These are phyloP conservation scores for Hanseniaspora sp. DNA, from an alignment of 1,139 yeast genomes.

Conservation along the genomic window DNA sequence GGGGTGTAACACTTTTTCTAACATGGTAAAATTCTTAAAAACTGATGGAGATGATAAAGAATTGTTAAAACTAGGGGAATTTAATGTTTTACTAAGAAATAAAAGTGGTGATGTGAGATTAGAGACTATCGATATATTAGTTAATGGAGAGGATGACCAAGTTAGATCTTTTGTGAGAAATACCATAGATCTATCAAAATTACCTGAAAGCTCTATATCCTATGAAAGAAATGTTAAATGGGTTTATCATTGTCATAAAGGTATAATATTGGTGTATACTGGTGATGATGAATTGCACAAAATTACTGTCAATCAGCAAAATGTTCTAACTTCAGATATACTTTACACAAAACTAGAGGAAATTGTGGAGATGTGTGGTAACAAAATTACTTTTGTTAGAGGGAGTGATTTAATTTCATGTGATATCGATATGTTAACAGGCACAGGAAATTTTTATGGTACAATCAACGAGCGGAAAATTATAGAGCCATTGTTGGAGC, in stretches of 20 bases:
- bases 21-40: neutral
- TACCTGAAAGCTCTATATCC: neutral
- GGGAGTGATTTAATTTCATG: conserved; percentile 20
- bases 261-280: conserved; percentile 23
- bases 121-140: conserved; percentile 13
- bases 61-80: conserved; percentile 14
- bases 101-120: neutral
- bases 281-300: conserved; percentile 21
- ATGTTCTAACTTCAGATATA: conserved; percentile 19
- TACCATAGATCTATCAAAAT: conserved; percentile 5
- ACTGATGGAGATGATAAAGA: neutral
- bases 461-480: neutral
- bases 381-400: conserved; percentile 23
- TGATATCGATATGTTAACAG: conserved; percentile 17
- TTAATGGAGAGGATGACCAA: neutral
- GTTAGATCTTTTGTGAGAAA: conserved; percentile 13
- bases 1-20: conserved; percentile 12
- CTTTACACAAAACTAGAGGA: conserved; percentile 24
- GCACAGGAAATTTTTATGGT: too few relatives aligned
- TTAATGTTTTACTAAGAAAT: conserved; percentile 6
- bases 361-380: conserved; percentile 23
- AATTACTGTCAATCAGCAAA: conserved; percentile 17
- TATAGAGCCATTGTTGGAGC: conserved; percentile 16
- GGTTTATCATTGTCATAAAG: conserved; percentile 21
- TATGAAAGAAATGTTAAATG: conserved; percentile 18